Conservation (phyloP, 1,284 basidiomycete genomes). For the Microbotryomycetes sp. region DNA sequence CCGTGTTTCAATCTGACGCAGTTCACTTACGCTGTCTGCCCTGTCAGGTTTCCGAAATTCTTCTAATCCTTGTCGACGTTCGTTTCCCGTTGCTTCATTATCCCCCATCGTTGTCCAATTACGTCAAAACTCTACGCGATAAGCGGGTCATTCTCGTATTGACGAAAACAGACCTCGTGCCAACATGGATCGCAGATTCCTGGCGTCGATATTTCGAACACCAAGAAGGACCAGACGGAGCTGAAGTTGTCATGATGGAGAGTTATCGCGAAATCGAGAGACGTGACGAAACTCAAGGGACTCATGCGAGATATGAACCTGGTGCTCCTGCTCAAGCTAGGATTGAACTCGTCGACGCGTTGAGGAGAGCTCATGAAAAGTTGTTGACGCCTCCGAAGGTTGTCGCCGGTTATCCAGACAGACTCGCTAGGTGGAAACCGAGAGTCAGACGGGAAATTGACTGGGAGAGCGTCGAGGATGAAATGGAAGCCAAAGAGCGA, state of each 20-base stretch:
- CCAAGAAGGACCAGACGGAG: slow-evolving; percentile 28
- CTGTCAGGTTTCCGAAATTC: slow-evolving; percentile 11
- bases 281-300: slow-evolving; percentile 36
- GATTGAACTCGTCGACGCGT: slow-evolving; percentile 56
- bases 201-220: slow-evolving; percentile 60
- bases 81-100: slow-evolving; percentile 65
- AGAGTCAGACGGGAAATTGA: slow-evolving; percentile 58
- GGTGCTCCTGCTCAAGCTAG: slow-evolving; percentile 50
- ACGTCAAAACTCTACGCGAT: slow-evolving; percentile 42
- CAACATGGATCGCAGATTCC: slow-evolving; percentile 50
- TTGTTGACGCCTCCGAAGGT: slow-evolving; percentile 62
- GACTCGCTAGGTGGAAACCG: slow-evolving; percentile 60
- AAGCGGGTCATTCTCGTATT: slow-evolving; percentile 67
- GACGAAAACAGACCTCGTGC: slow-evolving; percentile 75
- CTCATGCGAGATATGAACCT: slow-evolving; percentile 50
- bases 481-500: slow-evolving; percentile 45
- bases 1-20: no score
- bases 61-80: slow-evolving; percentile 48
- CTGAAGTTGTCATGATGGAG: slow-evolving; percentile 61
- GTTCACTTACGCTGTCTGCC: no score
- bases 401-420: slow-evolving; percentile 51
- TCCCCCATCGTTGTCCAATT: slow-evolving; percentile 49
- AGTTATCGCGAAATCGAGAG: slow-evolving; percentile 56
- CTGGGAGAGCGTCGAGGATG: slow-evolving; percentile 54
- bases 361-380: slow-evolving; percentile 61